Evolutionary conservation across 2,329 filamentous ascomycete genomes (phyloP).

Genomic region (Sporothrix variecibatus): DNA sequence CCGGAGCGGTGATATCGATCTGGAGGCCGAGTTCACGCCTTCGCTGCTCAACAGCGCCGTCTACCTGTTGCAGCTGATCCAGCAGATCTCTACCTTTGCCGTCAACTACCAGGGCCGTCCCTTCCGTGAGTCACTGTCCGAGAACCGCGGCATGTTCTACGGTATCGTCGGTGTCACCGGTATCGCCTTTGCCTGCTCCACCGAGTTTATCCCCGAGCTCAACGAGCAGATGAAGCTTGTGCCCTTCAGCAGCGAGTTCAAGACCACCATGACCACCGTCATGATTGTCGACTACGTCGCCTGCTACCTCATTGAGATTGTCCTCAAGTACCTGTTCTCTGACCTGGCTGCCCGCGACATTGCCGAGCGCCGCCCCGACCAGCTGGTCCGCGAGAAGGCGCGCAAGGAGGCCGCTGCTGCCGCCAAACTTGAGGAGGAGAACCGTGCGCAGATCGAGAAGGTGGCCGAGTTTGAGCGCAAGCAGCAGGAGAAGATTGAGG

Average conservation of each 20-base stretch:
- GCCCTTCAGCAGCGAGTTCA: conserved; percentile 86
- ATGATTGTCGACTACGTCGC: conserved; percentile 88
- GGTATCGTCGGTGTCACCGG: conserved; percentile 86
- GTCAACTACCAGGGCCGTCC: conserved; percentile 99
- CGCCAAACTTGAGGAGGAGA: conserved; percentile 53
- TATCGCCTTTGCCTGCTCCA: conserved; percentile 91
- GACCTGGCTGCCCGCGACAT: conserved; percentile 95
- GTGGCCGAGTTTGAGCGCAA: conserved; percentile 62
- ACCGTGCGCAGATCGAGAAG: conserved; percentile 55
- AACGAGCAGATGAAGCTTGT: conserved; percentile 93
- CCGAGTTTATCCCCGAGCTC: conserved; percentile 92
- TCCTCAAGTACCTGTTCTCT: conserved; percentile 81
- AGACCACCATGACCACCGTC: conserved; percentile 75
- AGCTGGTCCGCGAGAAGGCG: conserved; percentile 73
- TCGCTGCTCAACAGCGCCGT: conserved; percentile 95
- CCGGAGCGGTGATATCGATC: conserved; percentile 67
- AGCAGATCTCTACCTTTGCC: conserved; percentile 97
- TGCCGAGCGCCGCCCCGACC: conserved; percentile 80
- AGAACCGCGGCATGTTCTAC: conserved; percentile 98
- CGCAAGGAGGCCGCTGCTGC: conserved; percentile 63
- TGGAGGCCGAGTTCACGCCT: conserved; percentile 92
- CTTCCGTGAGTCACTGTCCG: conserved; percentile 92
- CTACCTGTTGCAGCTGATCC: conserved; percentile 95
- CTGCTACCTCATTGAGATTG: conserved; percentile 85
- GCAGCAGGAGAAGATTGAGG: conserved; percentile 48